phyloP scores from a whole-genome alignment of 208 protist species.

The Spongospora subterranea region DNA sequence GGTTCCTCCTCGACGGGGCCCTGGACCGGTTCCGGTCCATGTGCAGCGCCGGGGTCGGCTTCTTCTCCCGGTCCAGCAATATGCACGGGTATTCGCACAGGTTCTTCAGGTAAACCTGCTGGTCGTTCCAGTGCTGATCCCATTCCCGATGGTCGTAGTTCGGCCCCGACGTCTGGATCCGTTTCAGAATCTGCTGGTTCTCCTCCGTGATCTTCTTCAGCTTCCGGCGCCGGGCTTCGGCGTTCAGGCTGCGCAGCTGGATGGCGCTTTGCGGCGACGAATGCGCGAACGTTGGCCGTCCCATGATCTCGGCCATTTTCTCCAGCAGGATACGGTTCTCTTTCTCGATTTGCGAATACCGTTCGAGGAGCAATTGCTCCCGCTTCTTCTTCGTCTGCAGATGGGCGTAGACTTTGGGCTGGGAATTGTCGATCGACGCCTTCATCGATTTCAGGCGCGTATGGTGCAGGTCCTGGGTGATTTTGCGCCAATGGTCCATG shows the following conservation, averaged over 20 bases:
- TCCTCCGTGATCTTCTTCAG: constrained; percentile 46
- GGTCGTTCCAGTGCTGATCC: constrained; percentile 28
- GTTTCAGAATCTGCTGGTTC: constrained; percentile 56
- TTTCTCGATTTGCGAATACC: constrained; percentile 53
- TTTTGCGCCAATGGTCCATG: constrained; percentile 19
- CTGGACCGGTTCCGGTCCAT: neutral
- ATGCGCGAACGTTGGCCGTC: constrained; percentile 12
- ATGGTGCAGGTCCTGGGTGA: constrained; percentile 2
- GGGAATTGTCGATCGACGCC: constrained; percentile 6
- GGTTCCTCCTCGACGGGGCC: neutral
- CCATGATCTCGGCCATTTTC: constrained; percentile 58
- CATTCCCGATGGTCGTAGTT: constrained; percentile 48
- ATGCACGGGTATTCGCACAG: constrained; percentile 55
- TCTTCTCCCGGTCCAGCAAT: constrained; percentile 8
- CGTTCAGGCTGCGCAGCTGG: constrained; percentile 36
- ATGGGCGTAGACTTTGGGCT: constrained; percentile 18
- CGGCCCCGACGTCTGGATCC: constrained; percentile 34
- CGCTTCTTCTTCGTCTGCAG: constrained; percentile 54
- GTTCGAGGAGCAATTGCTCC: constrained; percentile 32
- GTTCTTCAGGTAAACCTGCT: constrained; percentile 49
- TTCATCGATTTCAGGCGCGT: constrained; percentile 49
- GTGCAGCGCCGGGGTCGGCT: neutral
- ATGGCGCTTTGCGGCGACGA: neutral
- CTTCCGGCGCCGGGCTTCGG: constrained; percentile 18
- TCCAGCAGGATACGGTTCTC: constrained; percentile 56